Evolutionary conservation across 1,139 yeast species (phyloP).

Genomic region (Kodamaea derodonti): DNA sequence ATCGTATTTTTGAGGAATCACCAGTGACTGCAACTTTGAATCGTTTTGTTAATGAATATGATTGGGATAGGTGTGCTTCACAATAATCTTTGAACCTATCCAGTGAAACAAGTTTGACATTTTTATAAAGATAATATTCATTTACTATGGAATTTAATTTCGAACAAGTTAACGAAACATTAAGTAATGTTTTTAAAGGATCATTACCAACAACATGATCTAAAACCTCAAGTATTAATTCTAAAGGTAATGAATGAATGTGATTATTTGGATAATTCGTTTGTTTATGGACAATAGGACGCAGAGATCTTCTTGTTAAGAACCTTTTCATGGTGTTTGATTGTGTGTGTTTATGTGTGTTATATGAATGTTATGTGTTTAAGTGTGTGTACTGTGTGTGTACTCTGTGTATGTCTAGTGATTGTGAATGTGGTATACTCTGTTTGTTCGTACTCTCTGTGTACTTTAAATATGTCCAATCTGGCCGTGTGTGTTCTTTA

Average conservation of each 20-base stretch:
- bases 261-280: conserved; percentile 25
- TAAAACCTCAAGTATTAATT: conserved; percentile 35
- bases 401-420: background rate
- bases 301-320: background rate
- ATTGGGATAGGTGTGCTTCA: conserved; percentile 18
- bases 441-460: too few relatives aligned
- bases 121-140: conserved; percentile 33
- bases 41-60: conserved; percentile 14
- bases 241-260: conserved; percentile 40
- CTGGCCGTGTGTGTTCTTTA: too few relatives aligned
- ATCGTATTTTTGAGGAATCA: conserved; percentile 8
- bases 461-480: too few relatives aligned
- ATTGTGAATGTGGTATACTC: background rate
- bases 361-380: background rate
- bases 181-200: conserved; percentile 19
- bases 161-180: conserved; percentile 32
- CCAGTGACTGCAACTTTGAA: conserved; percentile 9
- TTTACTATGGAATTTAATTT: conserved; percentile 34
- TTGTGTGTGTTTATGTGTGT: background rate
- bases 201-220: conserved; percentile 14
- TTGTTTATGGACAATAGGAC: conserved; percentile 4
- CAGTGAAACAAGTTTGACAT: conserved; percentile 23
- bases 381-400: background rate
- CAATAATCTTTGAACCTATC: conserved; percentile 31
- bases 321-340: background rate